A percentile compares a stretch with the other conserved stretches of the same genome.
Conservation (phyloP, 208 protist genomes). For the Acanthamoeba castellanii region DNA sequence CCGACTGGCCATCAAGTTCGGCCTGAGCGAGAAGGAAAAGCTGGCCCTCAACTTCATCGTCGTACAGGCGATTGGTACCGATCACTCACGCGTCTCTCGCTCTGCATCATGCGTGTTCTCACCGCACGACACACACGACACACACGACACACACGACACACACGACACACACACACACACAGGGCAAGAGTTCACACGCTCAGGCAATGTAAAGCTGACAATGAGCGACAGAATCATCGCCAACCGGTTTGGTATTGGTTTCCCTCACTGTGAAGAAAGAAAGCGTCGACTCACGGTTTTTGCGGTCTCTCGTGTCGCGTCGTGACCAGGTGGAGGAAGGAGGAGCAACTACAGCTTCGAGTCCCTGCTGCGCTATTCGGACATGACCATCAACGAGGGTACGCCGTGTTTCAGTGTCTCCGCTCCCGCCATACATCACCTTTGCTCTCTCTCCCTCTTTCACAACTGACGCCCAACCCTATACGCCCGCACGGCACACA, state of each 20-base stretch:
- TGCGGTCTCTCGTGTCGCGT: background rate
- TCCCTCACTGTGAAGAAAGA: background rate
- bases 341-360: constrained; percentile 22
- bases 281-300: too few relatives aligned
- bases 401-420: background rate
- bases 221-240: background rate
- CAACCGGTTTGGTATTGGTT: background rate
- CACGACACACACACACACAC: too few relatives aligned
- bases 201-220: background rate
- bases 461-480: background rate
- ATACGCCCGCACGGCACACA: background rate
- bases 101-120: too few relatives aligned
- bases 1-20: background rate
- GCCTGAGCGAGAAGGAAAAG: constrained; percentile 22
- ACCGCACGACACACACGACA: too few relatives aligned
- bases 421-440: background rate
- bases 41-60: background rate
- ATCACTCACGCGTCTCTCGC: background rate
- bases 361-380: background rate
- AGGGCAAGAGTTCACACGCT: background rate
- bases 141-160: too few relatives aligned
- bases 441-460: background rate
- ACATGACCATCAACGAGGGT: constrained; percentile 23
- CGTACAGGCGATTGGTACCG: background rate
- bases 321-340: background rate